Base-by-base conservation (phyloP, 805 yeast species). In the Sugiyamaella boreocaroliniensis region DNA sequence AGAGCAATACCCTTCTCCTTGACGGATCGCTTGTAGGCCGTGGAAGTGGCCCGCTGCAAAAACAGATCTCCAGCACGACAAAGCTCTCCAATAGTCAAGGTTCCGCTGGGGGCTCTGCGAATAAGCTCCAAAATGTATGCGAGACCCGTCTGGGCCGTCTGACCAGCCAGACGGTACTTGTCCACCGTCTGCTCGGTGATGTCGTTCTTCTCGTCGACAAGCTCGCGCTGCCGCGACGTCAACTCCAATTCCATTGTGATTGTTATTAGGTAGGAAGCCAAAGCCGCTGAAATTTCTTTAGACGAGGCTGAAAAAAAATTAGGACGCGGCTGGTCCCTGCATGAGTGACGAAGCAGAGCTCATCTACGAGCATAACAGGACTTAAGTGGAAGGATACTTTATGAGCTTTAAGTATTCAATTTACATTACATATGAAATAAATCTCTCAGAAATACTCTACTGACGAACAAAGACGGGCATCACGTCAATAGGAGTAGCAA, bases 111-210 rank as follows among this genome's bases (percentile, higher is more conserved):
- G 29, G 43, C 29, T n/a, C 53, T 41, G 14, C 55, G 45, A 1
- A 62, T 44, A 26, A 59, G 53, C 20, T 65, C 58, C 48, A 66
- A 65, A 48, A 87, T 72, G 66, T 86, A 85, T 54, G 78, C 71
- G 60, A 90, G 74, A 52, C 89, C 84, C 18, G 95, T 85, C 71
- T 90, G 97, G 3, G 93, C 73, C 61, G 89, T 82, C 69, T 86
- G 89, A 47, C 96, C 97, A 4, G 96, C 96, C 48, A 82, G 75
- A 70, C 95, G 79, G 71, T 90, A 89, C 71, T 89, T 90, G 60
- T 85, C 92, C 26, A 88, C 66, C 10, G 84, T 83, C 15, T 76
- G 55, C 29, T 75, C 82, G 59, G 74, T 75, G 58, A 89, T 76
- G 43, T 81, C 77, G 68, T 89, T 89, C 66, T 81, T 87, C 57